A percentile compares a stretch with the other conserved stretches of the same genome.
These are phyloP conservation scores for Hirschioporus abietinus DNA, from an alignment of 768 basidiomycete species.

Conservation along the genomic window DNA sequence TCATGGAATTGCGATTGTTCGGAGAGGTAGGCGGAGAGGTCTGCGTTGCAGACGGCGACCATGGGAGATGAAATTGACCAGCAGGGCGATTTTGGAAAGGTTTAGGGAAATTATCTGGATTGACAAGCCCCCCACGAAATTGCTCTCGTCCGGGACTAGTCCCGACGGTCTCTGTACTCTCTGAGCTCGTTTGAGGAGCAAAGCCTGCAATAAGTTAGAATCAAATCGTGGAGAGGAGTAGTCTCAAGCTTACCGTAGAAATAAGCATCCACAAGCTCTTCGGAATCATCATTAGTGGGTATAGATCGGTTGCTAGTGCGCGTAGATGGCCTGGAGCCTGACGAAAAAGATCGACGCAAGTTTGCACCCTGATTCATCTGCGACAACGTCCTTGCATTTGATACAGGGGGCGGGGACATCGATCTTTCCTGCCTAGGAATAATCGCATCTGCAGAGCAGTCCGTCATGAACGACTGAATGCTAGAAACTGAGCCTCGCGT, in stretches of 20 bases:
- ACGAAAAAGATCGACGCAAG: constrained; percentile 2
- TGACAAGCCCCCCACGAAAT: constrained; percentile 17
- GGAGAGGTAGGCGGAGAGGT: constrained; percentile 13
- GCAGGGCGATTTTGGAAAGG: constrained; percentile 25
- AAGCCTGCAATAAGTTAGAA: not conserved
- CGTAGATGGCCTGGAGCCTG: not conserved
- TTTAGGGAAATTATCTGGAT: constrained; percentile 25
- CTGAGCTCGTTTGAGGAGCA: not conserved
- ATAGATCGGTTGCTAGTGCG: not conserved
- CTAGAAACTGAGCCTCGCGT: constrained; percentile 44
- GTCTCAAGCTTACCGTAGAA: constrained; percentile 29
- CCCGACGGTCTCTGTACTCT: not conserved
- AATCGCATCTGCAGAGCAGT: constrained; percentile 53
- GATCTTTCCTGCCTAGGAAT: constrained; percentile 31
- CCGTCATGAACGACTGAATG: constrained; percentile 52
- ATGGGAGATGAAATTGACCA: constrained; percentile 25
- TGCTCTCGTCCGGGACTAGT: not conserved
- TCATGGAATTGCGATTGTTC: constrained; percentile 6
- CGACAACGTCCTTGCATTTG: not conserved
- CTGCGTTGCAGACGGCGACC: constrained; percentile 15
- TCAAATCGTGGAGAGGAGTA: constrained; percentile 10
- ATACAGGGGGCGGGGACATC: constrained; percentile 15
- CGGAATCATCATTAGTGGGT: constrained; percentile 16
- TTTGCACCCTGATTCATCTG: not conserved
- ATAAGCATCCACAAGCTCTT: constrained; percentile 37